Evolutionary conservation across 2,329 filamentous ascomycete species (phyloP).

Genomic region (Cladosporium sp.): DNA sequence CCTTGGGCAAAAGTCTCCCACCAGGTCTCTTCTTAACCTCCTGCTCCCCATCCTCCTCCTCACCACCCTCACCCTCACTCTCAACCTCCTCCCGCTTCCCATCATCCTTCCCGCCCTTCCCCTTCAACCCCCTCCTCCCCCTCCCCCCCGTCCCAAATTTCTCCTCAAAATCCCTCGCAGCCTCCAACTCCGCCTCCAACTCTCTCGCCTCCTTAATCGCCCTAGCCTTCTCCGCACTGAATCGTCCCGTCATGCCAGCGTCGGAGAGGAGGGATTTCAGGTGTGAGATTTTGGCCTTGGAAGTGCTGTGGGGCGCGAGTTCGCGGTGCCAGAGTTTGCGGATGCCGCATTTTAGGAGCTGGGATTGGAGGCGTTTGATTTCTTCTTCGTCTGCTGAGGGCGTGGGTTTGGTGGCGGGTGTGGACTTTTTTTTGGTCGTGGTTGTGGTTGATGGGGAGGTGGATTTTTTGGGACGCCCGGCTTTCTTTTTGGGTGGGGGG

Average conservation of each 20-base stretch:
- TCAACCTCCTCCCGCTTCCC: conserved; percentile 10
- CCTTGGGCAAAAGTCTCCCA: conserved; percentile 25
- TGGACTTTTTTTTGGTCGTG: conserved; percentile 38
- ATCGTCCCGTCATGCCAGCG: conserved; percentile 82
- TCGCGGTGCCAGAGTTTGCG: conserved; percentile 88
- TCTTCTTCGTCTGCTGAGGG: conserved; percentile 65
- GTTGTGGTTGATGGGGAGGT: conserved; percentile 31
- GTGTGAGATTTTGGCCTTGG: conserved; percentile 75
- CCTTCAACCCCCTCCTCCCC: conserved; percentile 11
- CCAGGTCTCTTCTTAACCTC: conserved; percentile 13
- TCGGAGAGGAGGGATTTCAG: conserved; percentile 74
- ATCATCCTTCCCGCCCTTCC: conserved; percentile 6
- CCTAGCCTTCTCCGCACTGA: conserved; percentile 75
- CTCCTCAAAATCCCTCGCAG: conserved; percentile 74
- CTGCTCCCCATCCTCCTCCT: conserved; percentile 15
- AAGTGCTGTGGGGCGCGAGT: conserved; percentile 68
- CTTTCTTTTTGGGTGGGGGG: conserved; percentile 55
- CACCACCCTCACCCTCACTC: conserved; percentile 5
- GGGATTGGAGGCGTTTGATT: conserved; percentile 81
- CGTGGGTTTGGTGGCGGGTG: conserved; percentile 27
- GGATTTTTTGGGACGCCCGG: conserved; percentile 35
- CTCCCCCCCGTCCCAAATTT: conserved; percentile 59
- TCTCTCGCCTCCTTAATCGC: conserved; percentile 86
- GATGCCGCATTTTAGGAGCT: conserved; percentile 84
- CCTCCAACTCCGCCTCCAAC: conserved; percentile 75